Evolutionary conservation across 208 protist species (phyloP).

Genomic region (Trypanosoma congolense): DNA sequence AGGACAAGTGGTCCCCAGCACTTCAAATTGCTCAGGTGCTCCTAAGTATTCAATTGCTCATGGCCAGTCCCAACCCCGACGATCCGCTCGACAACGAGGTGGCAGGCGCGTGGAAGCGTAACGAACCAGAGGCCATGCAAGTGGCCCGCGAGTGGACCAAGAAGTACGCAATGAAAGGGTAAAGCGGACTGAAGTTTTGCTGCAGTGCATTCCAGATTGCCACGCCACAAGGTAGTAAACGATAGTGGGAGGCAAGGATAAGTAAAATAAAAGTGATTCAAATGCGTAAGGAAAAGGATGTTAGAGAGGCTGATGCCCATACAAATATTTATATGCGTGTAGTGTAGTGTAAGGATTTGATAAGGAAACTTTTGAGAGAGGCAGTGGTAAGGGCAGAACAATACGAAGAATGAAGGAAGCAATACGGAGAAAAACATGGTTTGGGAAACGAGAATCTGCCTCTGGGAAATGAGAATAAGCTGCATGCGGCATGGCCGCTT

Average conservation of each 20-base stretch:
- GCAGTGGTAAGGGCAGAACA: too few relatives aligned
- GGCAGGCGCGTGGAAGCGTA: slow-evolving; percentile 89
- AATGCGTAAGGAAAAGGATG: neutral
- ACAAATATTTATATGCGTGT: too few relatives aligned
- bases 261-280: slow-evolving; percentile 3
- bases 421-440: too few relatives aligned
- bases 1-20: slow-evolving; percentile 99
- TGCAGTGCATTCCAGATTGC: neutral
- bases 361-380: too few relatives aligned
- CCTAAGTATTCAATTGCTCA: slow-evolving; percentile 99
- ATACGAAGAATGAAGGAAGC: too few relatives aligned
- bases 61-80: slow-evolving; percentile 99
- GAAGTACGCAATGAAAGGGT: slow-evolving; percentile 43
- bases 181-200: neutral
- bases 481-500: too few relatives aligned
- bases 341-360: too few relatives aligned
- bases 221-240: slow-evolving; percentile 16
- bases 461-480: too few relatives aligned
- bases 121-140: slow-evolving; percentile 58
- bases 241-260: slow-evolving; percentile 18
- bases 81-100: slow-evolving; percentile 99
- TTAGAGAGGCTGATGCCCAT: too few relatives aligned
- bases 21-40: slow-evolving; percentile 99
- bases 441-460: too few relatives aligned
- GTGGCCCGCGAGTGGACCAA: slow-evolving; percentile 80